These are phyloP conservation scores for Orbilia blumenaviensis DNA, from an alignment of 2,329 filamentous ascomycete genomes.

Conservation along the genomic window DNA sequence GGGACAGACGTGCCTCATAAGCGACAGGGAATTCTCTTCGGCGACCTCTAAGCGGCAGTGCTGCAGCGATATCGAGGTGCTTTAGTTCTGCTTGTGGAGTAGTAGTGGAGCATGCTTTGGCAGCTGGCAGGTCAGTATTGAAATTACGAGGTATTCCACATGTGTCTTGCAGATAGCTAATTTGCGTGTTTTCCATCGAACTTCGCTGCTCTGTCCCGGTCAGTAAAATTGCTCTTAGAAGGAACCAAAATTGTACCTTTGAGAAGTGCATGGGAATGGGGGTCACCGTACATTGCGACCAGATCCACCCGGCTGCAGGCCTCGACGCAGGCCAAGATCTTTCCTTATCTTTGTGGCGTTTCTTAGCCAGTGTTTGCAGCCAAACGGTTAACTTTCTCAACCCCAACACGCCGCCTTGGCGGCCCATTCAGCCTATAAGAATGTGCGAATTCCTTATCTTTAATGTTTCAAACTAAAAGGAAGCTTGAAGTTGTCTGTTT, in stretches of 20 bases:
- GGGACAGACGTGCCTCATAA: slow-evolving; percentile 47
- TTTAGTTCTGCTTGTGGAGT: slow-evolving; percentile 44
- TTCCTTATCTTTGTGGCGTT: slow-evolving; percentile 53
- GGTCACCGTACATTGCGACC: slow-evolving; percentile 33
- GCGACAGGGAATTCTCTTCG: slow-evolving; percentile 39
- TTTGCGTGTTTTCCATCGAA: not conserved
- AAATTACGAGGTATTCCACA: slow-evolving; percentile 9
- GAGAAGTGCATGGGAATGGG: slow-evolving; percentile 25
- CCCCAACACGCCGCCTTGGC: slow-evolving; percentile 48
- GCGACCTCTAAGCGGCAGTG: slow-evolving; percentile 43
- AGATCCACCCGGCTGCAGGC: slow-evolving; percentile 49
- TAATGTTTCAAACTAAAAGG: slow-evolving; percentile 26
- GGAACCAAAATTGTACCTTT: not conserved
- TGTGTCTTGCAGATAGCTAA: slow-evolving; percentile 3
- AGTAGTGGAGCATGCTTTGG: slow-evolving; percentile 1
- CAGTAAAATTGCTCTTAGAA: not conserved
- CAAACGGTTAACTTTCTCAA: slow-evolving; percentile 21
- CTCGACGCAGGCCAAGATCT: slow-evolving; percentile 53
- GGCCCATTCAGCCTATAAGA: slow-evolving; percentile 39
- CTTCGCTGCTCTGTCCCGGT: not conserved
- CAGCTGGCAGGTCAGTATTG: not conserved
- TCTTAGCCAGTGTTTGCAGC: slow-evolving; percentile 12
- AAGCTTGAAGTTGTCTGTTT: slow-evolving; percentile 11
- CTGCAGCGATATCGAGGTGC: slow-evolving; percentile 10
- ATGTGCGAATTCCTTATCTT: slow-evolving; percentile 41